Base-by-base conservation (phyloP, 768 basidiomycete genomes). In the Leccinum obscurum region DNA sequence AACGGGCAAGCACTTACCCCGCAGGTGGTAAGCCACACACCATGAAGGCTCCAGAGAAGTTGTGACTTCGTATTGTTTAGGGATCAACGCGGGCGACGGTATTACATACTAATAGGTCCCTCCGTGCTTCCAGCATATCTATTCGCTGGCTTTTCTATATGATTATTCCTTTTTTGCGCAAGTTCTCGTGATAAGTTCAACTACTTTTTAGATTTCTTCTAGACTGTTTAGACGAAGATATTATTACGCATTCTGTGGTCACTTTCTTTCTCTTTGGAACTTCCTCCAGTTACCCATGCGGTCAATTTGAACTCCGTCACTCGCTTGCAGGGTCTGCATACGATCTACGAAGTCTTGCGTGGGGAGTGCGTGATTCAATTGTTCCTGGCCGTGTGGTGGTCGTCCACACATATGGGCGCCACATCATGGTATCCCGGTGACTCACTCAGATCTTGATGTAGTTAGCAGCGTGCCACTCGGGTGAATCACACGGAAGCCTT, bases 81-180 rank as follows among this genome's bases (percentile, higher is more conserved):
- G 68, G 51, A 64, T 52, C 63, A 39, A 64, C 58, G 26, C 73
- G 60, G 56, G 68, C 62, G 54, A 63, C 54, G 59, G 64, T 51
- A 54, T 75, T 72, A 64, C 65, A 66, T 66, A 66, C 60, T 35
- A 37, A 54, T 22, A 54, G 14, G 55, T 51, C 61, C 57, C 52
- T 54, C 55, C 70, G 61, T 61, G 56, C 57, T 30, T 62, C 74
- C 44, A 61, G 61, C 56, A 14, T 72, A 65, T 72, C 70, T 62
- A 70, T 73, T 58, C 74, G 72, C 20, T 74, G 72, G 72, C 63
- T 75, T 22, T 74, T 75, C 59, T 74, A 72, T 74, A 75, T 74
- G 72, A 68, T 74, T 75, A 74, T 74, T 75, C 72, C 72, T 64
- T 73, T 75, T 68, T 70, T 73, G 53, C 72, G 65, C 62, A 72